Base-by-base conservation (phyloP, 2,329 filamentous ascomycete genomes). In the Didymella lethalis region DNA sequence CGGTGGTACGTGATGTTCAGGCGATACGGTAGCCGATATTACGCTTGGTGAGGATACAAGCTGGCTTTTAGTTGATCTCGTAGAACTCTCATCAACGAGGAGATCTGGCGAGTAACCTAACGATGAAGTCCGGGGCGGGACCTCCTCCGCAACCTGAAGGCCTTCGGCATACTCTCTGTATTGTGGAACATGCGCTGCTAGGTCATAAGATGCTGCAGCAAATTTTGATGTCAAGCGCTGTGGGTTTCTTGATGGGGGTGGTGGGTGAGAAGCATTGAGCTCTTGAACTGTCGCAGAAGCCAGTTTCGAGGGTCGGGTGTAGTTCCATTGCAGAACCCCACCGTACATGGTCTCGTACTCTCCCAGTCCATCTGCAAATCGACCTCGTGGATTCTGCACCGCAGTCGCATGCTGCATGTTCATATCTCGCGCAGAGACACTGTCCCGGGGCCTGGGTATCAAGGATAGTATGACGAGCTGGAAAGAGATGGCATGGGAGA, bases 101-200 rank as follows among this genome's bases (percentile, higher is more conserved):
- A 54, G 18, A 16, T 51, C 41, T 38, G 54, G 20, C 12, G 54
- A 43, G 40, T 54, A 51, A 7, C 29, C 43, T 11, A 48, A 47
- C 18, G 53, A 51, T 14, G 53, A 56, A n/a, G 28, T 31, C 20
- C 49, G 40, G 29, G 49, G 45, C 28, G 34, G 49, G 31, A 18
- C 32, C 32, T 36, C 32, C 2, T 49, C 44, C 16, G 48, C 57
- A 10, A 62, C 36, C 38, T 62, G 63, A 14, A 63, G 57, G 4
- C 61, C 61, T 49, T 61, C 62, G 20, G 59, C 55, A 41, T 59
- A 56, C 34, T 38, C 40, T 34, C 43, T 52, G 36, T 53, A 48
- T 32, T 47, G 34, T 29, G 59, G 58, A 8, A 48, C 47, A 20
- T 54, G 61, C 12, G 58, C 54, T 48, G 63, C 57, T 18, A 61